Conservation (phyloP, 768 basidiomycete species). For the Boletus edulis region DNA sequence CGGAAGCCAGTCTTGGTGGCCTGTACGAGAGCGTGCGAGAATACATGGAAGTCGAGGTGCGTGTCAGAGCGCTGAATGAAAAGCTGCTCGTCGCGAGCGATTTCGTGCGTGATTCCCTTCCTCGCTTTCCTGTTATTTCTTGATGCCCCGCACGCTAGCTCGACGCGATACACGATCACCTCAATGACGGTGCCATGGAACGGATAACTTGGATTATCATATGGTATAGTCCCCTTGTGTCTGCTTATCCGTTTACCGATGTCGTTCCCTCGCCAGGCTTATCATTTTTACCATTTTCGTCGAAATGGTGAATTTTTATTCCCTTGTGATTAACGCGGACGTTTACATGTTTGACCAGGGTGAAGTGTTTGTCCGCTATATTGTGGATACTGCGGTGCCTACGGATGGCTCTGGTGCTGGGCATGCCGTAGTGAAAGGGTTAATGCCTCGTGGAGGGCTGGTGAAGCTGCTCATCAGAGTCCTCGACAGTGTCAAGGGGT, state of each 20-base stretch:
- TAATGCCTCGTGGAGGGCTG: constrained; percentile 26
- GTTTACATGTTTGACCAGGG: constrained; percentile 42
- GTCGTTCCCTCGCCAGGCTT: constrained; percentile 51
- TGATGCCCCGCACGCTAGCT: constrained; percentile 45
- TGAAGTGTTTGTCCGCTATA: constrained; percentile 75
- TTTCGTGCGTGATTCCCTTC: constrained; percentile 54
- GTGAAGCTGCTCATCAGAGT: constrained; percentile 19
- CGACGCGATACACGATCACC: constrained; percentile 89
- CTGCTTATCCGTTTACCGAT: constrained; percentile 37
- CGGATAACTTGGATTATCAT: constrained; percentile 84
- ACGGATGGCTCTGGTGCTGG: background rate
- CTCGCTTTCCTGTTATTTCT: background rate
- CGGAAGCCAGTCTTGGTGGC: constrained; percentile 83
- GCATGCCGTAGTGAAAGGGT: constrained; percentile 1
- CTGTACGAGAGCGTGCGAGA: constrained; percentile 92
- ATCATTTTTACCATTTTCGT: constrained; percentile 90
- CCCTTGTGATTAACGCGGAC: background rate
- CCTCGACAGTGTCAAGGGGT: constrained; percentile 14
- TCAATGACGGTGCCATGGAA: constrained; percentile 88
- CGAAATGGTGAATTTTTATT: constrained; percentile 56
- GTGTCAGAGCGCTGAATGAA: constrained; percentile 86
- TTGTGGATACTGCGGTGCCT: constrained; percentile 50
- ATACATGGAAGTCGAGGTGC: constrained; percentile 87
- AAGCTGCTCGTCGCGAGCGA: constrained; percentile 85
- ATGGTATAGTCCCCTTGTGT: constrained; percentile 47